Evolutionary conservation across 2,329 filamentous ascomycete genomes (phyloP), one percentile per base, ranked within the genome.

Genomic region (Botrytis elliptica): DNA sequence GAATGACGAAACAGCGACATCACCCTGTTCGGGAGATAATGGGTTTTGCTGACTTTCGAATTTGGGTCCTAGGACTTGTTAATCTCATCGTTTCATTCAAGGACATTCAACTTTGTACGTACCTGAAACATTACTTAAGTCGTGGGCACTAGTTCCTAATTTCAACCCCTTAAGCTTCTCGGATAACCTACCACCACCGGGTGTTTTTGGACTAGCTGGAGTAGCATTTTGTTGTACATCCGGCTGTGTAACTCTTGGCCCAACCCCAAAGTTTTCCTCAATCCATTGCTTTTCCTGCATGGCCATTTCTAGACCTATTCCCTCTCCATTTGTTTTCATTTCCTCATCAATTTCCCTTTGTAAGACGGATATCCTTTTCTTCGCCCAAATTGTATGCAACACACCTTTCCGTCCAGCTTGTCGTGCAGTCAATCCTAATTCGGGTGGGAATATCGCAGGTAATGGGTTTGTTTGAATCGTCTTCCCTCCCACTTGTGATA

Each of bases 221-320:
- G 83, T 83, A 68, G 83, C 79, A 76, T 74, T 77, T 76, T 80
- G 80, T 52, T 81, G 80, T 42, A 59, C 29, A 75, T 82, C 77
- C 12, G 82, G 80, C 33, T 76, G 74, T 14, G 77, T 55, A 33
- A 75, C 52, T 70, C 71, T 77, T 67, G 78, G 65, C 1, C 77
- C 75, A 73, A 81, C 78, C 1, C 80, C 79, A 82, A 97, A 97
- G 78, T 94, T 93, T 65, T 90, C 86, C 79, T 93, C 88, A 70
- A 97, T 94, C 94, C 94, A 97, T 77, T 92, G 88, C 80, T 91
- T 93, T 82, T 97, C 94, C 74, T 93, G 89, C 66, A 93, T 82
- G 0, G 92, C 93, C 91, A 97, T 97, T 80, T 93, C 90, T 73
- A 97, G 84, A 2, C 92, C 94, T 29, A 97, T 89, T 33, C 94